A percentile compares a stretch with the other conserved stretches of the same genome.
phyloP scores from a whole-genome alignment of 78 protist genomes.

The Dictyostelium citrinum region DNA sequence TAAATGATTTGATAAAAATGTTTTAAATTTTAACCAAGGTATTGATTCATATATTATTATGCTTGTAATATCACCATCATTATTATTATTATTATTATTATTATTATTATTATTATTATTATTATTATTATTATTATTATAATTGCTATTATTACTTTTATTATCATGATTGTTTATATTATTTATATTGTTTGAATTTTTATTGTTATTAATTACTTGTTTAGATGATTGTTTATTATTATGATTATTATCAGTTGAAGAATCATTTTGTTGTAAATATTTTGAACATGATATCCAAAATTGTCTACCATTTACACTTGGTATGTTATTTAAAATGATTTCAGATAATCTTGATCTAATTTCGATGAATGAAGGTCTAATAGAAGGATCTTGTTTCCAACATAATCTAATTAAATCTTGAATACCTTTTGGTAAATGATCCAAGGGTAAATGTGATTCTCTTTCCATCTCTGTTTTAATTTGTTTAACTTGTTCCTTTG shows the following conservation, averaged over 20 bases:
- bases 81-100: neutral
- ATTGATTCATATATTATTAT: neutral
- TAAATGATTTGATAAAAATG: neutral
- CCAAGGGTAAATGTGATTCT: constrained; percentile 16
- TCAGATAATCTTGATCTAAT: constrained; percentile 1
- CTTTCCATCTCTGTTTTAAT: neutral
- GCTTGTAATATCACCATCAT: neutral
- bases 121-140: neutral
- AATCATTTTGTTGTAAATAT: neutral
- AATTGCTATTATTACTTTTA: neutral
- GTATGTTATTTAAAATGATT: neutral
- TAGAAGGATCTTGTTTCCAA: neutral
- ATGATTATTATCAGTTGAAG: neutral
- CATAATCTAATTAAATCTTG: constrained; percentile 17
- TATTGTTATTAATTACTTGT: too few species aligned
- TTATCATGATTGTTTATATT: neutral
- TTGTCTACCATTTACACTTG: neutral
- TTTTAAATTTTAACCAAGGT: neutral
- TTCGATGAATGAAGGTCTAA: neutral
- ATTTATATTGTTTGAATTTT: neutral
- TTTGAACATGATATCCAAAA: neutral
- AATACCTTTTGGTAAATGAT: neutral
- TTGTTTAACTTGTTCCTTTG: neutral
- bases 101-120: neutral
- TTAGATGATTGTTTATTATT: too few species aligned